Evolutionary conservation across 306 rosid genomes (phyloP).

Genomic region (Cajanus cajan): DNA sequence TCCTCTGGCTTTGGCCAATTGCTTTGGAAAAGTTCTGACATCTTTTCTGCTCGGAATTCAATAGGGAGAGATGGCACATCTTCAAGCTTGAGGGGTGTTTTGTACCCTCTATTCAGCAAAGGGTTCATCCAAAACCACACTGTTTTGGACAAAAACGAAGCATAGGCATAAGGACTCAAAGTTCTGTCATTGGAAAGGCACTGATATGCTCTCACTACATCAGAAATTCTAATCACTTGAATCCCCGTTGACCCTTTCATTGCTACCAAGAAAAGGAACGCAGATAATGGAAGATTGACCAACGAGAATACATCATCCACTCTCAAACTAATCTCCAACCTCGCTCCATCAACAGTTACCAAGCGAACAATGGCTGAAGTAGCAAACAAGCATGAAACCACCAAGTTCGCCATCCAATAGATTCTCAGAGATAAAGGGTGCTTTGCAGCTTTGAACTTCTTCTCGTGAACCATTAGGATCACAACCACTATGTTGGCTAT

Average conservation of each 20-base stretch:
- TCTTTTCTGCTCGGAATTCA: constrained; percentile 32
- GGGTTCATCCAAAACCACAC: constrained; percentile 52
- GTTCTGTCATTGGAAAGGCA: constrained; percentile 12
- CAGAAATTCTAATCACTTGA: constrained; percentile 33
- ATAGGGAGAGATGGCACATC: constrained; percentile 47
- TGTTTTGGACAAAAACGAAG: constrained; percentile 36
- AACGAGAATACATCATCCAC: constrained; percentile 43
- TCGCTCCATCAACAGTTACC: background rate
- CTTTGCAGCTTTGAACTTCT: constrained; percentile 27
- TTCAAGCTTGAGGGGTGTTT: constrained; percentile 37
- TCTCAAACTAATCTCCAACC: constrained; percentile 37
- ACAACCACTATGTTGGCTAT: constrained; percentile 22
- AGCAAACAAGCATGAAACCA: constrained; percentile 31
- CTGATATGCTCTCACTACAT: constrained; percentile 4
- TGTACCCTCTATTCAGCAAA: constrained; percentile 36
- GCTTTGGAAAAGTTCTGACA: constrained; percentile 54
- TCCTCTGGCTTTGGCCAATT: constrained; percentile 81
- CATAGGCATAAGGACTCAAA: constrained; percentile 38
- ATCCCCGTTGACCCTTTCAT: constrained; percentile 39
- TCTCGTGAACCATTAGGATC: constrained; percentile 35
- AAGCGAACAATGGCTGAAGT: constrained; percentile 37
- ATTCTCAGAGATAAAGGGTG: constrained; percentile 46
- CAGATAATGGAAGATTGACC: constrained; percentile 33
- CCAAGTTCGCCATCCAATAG: constrained; percentile 37
- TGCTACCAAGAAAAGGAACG: constrained; percentile 20